These are phyloP conservation scores for Atalantia buxifolia DNA, from an alignment of 345 rosid species.

Conservation along the genomic window DNA sequence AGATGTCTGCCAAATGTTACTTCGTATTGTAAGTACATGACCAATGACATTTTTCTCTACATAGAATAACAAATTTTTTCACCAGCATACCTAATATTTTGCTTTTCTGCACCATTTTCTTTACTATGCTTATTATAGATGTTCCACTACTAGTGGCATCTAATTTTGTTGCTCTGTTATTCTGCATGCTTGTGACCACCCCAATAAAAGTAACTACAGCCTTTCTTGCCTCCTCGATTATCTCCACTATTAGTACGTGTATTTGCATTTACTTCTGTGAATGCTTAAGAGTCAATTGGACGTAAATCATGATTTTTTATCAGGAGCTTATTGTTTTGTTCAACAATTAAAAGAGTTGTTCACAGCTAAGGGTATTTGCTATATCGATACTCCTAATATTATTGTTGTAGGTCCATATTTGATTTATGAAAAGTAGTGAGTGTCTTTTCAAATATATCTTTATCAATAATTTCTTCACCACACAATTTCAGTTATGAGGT, in stretches of 20 bases:
- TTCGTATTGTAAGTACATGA: accelerated
- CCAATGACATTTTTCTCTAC: no score
- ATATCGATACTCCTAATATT: not conserved
- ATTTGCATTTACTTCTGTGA: not conserved
- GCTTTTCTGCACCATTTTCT: no score
- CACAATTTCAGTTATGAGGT: not conserved
- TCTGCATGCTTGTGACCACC: no score
- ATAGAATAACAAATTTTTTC: no score
- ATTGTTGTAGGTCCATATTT: not conserved
- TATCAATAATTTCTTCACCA: not conserved
- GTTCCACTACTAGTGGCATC: no score
- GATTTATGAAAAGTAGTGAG: not conserved
- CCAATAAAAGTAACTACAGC: no score
- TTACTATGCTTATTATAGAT: no score
- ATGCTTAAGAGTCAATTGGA: not conserved
- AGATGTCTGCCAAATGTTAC: no score
- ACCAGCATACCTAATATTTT: no score
- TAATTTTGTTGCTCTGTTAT: no score
- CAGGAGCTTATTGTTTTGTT: not conserved
- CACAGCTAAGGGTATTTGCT: not conserved
- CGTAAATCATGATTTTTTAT: no score
- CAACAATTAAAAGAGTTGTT: not conserved
- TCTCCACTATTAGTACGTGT: not conserved
- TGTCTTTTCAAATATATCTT: not conserved
- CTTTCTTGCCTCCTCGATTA: not conserved